A percentile compares a stretch with the other conserved stretches of the same genome.
These are phyloP conservation scores for Furcasterigmium sp. DNA, from an alignment of 2,329 filamentous ascomycete species.

Conservation along the genomic window DNA sequence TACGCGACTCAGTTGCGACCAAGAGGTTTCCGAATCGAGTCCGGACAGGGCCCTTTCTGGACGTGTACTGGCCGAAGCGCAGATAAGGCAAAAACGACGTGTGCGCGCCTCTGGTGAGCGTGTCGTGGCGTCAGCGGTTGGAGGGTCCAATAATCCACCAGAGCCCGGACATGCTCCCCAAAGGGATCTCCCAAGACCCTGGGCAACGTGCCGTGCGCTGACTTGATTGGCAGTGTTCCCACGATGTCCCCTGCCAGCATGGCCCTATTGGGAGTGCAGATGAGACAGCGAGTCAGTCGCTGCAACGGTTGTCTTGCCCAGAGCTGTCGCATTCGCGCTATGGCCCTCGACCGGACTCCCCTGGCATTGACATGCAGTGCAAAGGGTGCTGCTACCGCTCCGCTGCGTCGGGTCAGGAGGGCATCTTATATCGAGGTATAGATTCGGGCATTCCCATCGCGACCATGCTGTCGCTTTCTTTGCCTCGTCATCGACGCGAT, in stretches of 20 bases:
- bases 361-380: too few relatives aligned
- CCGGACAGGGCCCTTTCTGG: not conserved
- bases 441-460: too few relatives aligned
- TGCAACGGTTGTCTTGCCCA: not conserved
- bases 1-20: too few relatives aligned
- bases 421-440: too few relatives aligned
- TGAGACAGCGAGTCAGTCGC: too few relatives aligned
- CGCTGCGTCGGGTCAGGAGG: too few relatives aligned
- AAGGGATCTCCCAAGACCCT: not conserved
- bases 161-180: slow-evolving; percentile 1
- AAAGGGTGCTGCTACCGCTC: too few relatives aligned
- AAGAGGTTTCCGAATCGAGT: too few relatives aligned
- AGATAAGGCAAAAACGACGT: not conserved
- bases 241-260: not conserved
- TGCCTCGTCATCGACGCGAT: not conserved
- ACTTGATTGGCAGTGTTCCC: not conserved
- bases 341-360: not conserved
- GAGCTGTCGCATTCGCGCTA: not conserved
- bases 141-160: slow-evolving; percentile 4
- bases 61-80: not conserved
- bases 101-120: not conserved
- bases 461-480: too few relatives aligned
- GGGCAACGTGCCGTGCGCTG: not conserved
- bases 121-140: not conserved
- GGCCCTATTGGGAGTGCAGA: not conserved